phyloP scores from a whole-genome alignment of 257 asterid genomes.

The Solanum chiquidenum region DNA sequence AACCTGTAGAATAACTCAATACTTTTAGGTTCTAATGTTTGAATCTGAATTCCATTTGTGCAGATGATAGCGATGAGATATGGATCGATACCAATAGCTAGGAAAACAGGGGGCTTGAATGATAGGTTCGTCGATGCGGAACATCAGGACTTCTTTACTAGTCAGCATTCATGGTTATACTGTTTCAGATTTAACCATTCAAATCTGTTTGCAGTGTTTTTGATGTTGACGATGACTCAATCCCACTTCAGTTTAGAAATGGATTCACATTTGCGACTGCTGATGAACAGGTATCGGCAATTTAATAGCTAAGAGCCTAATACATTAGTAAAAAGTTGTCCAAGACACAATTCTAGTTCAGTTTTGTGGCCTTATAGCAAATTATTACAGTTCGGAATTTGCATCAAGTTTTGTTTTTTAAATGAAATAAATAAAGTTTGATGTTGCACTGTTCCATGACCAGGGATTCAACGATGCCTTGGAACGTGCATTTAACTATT shows the following conservation, averaged over 20 bases:
- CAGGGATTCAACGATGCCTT: slow-evolving; percentile 67
- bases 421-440: not conserved
- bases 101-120: slow-evolving; percentile 93
- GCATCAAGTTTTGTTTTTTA: not conserved
- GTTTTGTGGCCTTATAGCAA: not conserved
- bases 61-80: slow-evolving; percentile 99
- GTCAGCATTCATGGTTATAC: not conserved
- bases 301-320: not conserved
- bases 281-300: slow-evolving; percentile 57
- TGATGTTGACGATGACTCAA: slow-evolving; percentile 64
- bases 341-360: not conserved
- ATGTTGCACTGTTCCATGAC: not conserved
- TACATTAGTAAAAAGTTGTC: not conserved
- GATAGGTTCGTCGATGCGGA: slow-evolving; percentile 51
- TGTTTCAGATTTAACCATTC: not conserved
- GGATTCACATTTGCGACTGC: slow-evolving; percentile 77
- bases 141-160: not conserved
- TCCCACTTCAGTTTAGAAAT: slow-evolving; percentile 73
- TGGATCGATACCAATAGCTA: slow-evolving; percentile 79
- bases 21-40: not conserved
- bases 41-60: not conserved
- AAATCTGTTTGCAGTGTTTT: slow-evolving; percentile 61
- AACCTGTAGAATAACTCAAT: not conserved
- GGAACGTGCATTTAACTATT: slow-evolving; percentile 67
- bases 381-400: not conserved